Percentiles rank a stretch among this genome's conserved stretches.
These are phyloP conservation scores for Rossbeevera mucosa DNA, from an alignment of 768 basidiomycete species.

Conservation along the genomic window DNA sequence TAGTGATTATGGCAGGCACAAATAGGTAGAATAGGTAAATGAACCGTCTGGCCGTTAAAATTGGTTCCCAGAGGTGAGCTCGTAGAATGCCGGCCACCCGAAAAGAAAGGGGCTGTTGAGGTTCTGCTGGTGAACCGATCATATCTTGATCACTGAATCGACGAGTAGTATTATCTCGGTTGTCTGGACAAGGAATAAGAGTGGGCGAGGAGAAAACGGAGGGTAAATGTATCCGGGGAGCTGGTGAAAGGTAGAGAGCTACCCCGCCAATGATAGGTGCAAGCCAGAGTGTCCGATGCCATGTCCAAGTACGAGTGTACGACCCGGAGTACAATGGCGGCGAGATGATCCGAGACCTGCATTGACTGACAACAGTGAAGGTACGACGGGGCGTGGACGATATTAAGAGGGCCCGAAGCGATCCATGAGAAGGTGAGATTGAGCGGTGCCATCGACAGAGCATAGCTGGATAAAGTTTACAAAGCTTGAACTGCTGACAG, in stretches of 20 bases:
- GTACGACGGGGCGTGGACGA: conserved; percentile 20
- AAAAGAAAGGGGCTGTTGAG: conserved; percentile 41
- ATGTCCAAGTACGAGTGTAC: conserved; percentile 28
- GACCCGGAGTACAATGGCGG: conserved; percentile 11
- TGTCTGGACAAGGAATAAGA: conserved; percentile 40
- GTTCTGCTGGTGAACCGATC: conserved; percentile 70
- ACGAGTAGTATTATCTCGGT: conserved; percentile 7
- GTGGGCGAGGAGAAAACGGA: conserved; percentile 48
- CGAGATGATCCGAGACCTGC: conserved; percentile 10
- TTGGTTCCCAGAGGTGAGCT: conserved; percentile 72
- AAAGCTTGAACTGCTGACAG: conserved; percentile 28
- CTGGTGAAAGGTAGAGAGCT: conserved; percentile 44
- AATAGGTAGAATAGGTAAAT: conserved; percentile 79
- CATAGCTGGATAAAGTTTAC: conserved; percentile 31
- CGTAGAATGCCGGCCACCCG: conserved; percentile 47
- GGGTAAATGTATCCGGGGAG: conserved; percentile 38
- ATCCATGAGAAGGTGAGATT: conserved; percentile 24
- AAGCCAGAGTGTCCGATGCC: conserved; percentile 44
- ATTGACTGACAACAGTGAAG: conserved; percentile 12
- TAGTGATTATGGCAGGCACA: conserved; percentile 76
- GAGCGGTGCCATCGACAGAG: conserved; percentile 18
- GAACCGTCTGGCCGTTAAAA: conserved; percentile 80
- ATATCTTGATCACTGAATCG: conserved; percentile 27
- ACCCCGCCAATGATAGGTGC: conserved; percentile 55
- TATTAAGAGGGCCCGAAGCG: conserved; percentile 16